Evolutionary conservation across 257 asterid genomes (phyloP), one percentile per base, ranked within the genome.

Genomic region (Primulina eburnea): DNA sequence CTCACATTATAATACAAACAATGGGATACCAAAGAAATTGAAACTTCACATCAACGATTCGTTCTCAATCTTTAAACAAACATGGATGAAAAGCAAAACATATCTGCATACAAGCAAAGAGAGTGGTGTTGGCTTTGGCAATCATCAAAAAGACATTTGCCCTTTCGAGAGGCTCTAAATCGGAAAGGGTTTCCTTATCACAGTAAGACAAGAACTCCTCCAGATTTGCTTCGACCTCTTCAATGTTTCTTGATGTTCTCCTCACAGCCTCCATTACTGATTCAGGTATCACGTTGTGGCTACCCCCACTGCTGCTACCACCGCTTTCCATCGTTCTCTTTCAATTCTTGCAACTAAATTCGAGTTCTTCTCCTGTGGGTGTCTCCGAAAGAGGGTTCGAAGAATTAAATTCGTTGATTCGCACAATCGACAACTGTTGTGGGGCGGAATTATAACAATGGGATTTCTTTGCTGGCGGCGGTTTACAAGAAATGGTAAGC

Each of bases 131-230:
- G 62, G 90, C 76, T 81, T 89, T 85, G 72, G 97, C 86, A 64
- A 90, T 75, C 82, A 90, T 65, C 18, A 87, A 82, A 69, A 89
- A 85, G 73, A 84, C 82, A 35, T 83, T 89, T 47, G 97, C 97
- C 84, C 95, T 87, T 29, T 86, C 85, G 34, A 94, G 90, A 70
- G 96, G 96, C 67, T 83, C 87, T 97, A 94, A 65, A 71, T 72
- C 68, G 8, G 90, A 68, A 62, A 94, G 89, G 79, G 87, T 80
- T 75, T 89, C 96, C 17, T 83, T 24, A 64, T 83, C 88, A 58
- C 89, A 90, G 68, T 80, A 72, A 69, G 90, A 74, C 37, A 94
- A 65, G 61, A 85, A 81, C 75, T 87, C 92, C 61, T 82, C 85
- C 60, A 90, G 85, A 82, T 85, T 82, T 62, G 85, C 52, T 60